A percentile compares a stretch with the other conserved stretches of the same genome.
Conservation (phyloP, 2,329 filamentous ascomycete genomes). For the Cercospora sp. region DNA sequence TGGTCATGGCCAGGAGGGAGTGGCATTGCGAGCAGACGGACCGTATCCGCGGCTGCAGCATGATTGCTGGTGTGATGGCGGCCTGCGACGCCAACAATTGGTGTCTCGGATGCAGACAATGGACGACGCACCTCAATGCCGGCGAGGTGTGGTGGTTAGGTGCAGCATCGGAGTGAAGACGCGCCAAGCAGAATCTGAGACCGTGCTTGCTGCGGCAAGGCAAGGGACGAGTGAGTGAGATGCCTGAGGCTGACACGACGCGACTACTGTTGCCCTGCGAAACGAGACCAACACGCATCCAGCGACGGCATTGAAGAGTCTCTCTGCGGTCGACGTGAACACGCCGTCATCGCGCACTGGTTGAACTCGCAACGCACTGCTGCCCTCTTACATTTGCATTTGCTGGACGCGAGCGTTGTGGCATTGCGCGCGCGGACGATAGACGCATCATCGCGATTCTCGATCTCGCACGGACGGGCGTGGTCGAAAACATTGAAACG, state of each 20-base stretch:
- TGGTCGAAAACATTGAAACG: constrained; percentile 8
- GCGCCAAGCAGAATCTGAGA: constrained; percentile 1
- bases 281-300: background rate
- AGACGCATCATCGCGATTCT: constrained; percentile 1
- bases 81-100: background rate
- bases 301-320: background rate
- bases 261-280: constrained; percentile 1
- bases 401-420: constrained; percentile 1
- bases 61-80: constrained; percentile 37
- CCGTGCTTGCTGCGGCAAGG: background rate
- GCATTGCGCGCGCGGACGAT: constrained; percentile 7
- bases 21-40: constrained; percentile 51
- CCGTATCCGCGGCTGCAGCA: constrained; percentile 68
- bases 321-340: background rate
- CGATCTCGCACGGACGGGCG: background rate
- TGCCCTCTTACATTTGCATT: background rate
- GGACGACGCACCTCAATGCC: background rate
- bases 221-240: background rate
- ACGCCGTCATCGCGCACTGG: background rate
- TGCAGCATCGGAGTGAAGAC: background rate
- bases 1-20: constrained; percentile 48
- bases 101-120: background rate
- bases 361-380: background rate
- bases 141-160: background rate
- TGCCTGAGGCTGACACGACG: background rate